Evolutionary conservation across 805 yeast species (phyloP), one percentile per base, ranked within the genome.

Genomic region (Lachancea cidri): DNA sequence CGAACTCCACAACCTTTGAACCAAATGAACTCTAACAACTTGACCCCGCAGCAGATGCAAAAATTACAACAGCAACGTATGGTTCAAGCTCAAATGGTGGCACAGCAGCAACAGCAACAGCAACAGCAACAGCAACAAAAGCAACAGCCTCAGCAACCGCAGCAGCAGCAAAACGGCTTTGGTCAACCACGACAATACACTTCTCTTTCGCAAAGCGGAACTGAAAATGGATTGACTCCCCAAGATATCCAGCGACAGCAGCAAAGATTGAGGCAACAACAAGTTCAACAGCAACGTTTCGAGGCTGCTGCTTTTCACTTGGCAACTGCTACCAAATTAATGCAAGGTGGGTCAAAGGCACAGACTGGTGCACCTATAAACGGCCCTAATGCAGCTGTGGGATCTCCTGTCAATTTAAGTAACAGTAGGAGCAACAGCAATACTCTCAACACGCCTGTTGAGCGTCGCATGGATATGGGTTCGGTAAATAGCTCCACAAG

Each of bases 1-100:
- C 64, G 80, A 43, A 66, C 69, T 8, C 76, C 78, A 8, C 79
- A 72, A 50, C 58, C 60, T 4, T 43, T 52, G 13, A 59, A 55
- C 36, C 54, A 50, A 29, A 41, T 45, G 34, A 44, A 47, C 7
- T 42, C 50, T 32, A 50, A 45, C 18, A 47, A 50, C 20, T 38
- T 52, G 15, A 52, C 52, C 9, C 50, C 54, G 14, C 54, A 55
- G 36, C 61, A 57, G 36, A 42, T 49, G 17, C 59, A 55, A 30
- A 48, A 46, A 17, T 31, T 52, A 11, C 58, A 50, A 36, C 61
- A 53, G 18, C 52, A 55, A 41, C 48, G 58, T 30, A 46, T 50
- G 44, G 43, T 50, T 19, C 63, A 58, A 46, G 58, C 55, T 29
- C 60, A 57, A 41, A 55, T 60, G 47, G 50, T 50, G 34, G 58